Conservation (phyloP, 495 filamentous ascomycete genomes). For the Xylaria sp. region DNA sequence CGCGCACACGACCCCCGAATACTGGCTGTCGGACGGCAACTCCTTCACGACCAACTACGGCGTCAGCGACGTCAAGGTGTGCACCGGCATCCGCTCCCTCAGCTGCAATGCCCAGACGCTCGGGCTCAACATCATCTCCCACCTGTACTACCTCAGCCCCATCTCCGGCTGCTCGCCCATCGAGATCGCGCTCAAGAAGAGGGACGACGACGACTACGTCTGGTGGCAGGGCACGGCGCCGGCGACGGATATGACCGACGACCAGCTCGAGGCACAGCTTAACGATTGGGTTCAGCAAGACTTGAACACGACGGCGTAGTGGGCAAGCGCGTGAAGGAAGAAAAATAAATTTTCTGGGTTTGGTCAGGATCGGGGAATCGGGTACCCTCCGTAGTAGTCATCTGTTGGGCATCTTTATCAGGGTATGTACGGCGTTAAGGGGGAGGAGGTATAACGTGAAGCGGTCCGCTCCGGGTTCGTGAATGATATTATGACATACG, state of each 20-base stretch:
- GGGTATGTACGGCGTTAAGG: slow-evolving; percentile 11
- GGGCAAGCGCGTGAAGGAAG: neutral
- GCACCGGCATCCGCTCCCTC: slow-evolving; percentile 45
- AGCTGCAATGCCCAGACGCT: slow-evolving; percentile 49
- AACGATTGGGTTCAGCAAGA: slow-evolving; percentile 42
- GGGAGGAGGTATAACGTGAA: slow-evolving; percentile 1
- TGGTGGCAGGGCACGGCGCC: slow-evolving; percentile 30
- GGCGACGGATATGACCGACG: slow-evolving; percentile 36
- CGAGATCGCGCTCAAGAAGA: slow-evolving; percentile 34
- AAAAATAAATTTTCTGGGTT: neutral
- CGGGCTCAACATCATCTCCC: slow-evolving; percentile 42
- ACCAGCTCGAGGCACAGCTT: slow-evolving; percentile 40
- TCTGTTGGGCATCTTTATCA: neutral
- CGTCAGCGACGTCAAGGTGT: slow-evolving; percentile 44
- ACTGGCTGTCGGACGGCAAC: slow-evolving; percentile 53
- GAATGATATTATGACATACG: slow-evolving; percentile 1
- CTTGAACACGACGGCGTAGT: neutral
- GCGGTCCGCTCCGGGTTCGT: neutral
- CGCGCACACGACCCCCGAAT: slow-evolving; percentile 72
- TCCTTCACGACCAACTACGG: slow-evolving; percentile 35
- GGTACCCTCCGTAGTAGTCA: neutral
- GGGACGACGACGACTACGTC: slow-evolving; percentile 27
- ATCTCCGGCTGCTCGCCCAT: slow-evolving; percentile 41
- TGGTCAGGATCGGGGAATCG: neutral
- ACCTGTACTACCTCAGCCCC: slow-evolving; percentile 47